Conservation (phyloP, 352 stramenopile genomes). For the Thalassiosira delicatula region DNA sequence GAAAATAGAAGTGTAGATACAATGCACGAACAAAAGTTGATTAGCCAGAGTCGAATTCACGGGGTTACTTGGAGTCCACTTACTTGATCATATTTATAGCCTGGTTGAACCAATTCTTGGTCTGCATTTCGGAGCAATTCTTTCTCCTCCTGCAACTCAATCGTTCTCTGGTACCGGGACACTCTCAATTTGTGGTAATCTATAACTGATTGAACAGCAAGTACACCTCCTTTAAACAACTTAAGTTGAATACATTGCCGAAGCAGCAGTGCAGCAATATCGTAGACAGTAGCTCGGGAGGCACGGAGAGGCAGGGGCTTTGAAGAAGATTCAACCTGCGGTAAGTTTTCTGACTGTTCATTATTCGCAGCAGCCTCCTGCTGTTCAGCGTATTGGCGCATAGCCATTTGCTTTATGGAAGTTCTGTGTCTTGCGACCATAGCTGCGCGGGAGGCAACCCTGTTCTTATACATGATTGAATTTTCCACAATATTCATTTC, state of each 20-base stretch:
- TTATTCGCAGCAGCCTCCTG: neutral
- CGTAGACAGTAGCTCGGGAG: conserved; percentile 74
- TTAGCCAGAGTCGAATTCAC: neutral
- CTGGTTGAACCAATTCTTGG: conserved; percentile 35
- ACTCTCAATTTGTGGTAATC: conserved; percentile 76
- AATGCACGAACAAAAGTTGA: conserved; percentile 6
- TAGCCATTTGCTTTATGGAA: conserved; percentile 48
- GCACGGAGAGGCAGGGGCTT: conserved; percentile 62
- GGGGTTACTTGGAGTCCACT: neutral
- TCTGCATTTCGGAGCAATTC: conserved; percentile 21
- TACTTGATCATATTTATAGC: conserved; percentile 64
- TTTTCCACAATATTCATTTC: conserved; percentile 67
- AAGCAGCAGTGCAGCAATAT: conserved; percentile 77
- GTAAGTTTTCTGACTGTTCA: neutral
- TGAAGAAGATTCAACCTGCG: conserved; percentile 12
- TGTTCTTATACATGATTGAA: conserved; percentile 43
- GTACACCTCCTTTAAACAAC: conserved; percentile 66
- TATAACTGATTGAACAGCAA: conserved; percentile 73
- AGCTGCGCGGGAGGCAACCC: conserved; percentile 36
- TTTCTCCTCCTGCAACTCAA: conserved; percentile 18
- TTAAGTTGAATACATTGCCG: conserved; percentile 72
- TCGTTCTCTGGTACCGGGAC: conserved; percentile 34
- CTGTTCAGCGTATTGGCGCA: conserved; percentile 27
- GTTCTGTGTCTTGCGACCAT: conserved; percentile 67
- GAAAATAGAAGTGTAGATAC: neutral